Base-by-base conservation (phyloP, 2,329 filamentous ascomycete species). In the Nemania sp. region DNA sequence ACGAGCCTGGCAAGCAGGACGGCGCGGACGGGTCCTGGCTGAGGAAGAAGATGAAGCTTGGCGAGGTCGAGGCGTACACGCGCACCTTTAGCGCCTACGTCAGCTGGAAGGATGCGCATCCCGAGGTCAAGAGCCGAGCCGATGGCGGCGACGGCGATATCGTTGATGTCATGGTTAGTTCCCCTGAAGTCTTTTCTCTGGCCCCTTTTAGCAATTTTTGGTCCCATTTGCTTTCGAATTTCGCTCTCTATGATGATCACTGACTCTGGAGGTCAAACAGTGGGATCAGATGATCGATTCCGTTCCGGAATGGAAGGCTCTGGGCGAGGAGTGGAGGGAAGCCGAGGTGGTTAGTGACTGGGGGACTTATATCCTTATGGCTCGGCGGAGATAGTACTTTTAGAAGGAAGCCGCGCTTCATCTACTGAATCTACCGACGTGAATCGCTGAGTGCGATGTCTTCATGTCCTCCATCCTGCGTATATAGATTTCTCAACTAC, bases 81-180 rank as follows among this genome's bases (percentile, higher is more conserved):
- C 75, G 83, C 65, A 89, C 87, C 0, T 88, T 84, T 70, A 87
- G 84, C 70, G 76, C 80, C 42, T 87, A 80, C 71, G 80, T 80
- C 68, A 81, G 78, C 29, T 90, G 87, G 87, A 77, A 78, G 65
- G 80, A 84, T 63, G 79, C 77, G 11, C 79, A 87, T 73, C 80
- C 82, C 1, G 79, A 81, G 40, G 69, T 67, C 39, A 80, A 77
- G 71, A 79, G 78, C 56, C 76, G 79, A 67, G 78, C 74, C 4
- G 80, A 83, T 21, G 86, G 84, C 5, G 86, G 86, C 2, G 64
- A 76, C 7, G 86, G 86, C 1, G 87, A 90, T 73, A 69, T 89
- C 43, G 76, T 86, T n/a, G 87, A 89, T 74, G 70, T 81, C 62
- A 78, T 88, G 76, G n/a, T n/a, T n/a, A n/a, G n/a, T n/a, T n/a